phyloP scores from a whole-genome alignment of 345 rosid genomes.

The Populus euphratica region DNA sequence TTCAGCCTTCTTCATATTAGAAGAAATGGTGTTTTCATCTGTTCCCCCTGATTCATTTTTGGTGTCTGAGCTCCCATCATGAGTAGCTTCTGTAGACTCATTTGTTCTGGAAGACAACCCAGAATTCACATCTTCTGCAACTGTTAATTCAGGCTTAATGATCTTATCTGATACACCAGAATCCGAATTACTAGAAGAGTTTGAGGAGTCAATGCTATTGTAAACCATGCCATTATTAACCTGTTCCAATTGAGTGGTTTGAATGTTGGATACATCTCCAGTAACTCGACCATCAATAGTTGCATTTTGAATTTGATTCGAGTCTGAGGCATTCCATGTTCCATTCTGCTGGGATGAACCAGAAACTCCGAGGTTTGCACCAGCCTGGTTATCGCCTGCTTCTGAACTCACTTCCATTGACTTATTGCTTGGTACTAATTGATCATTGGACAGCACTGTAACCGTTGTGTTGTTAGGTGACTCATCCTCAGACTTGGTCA shows the following conservation, averaged over 20 bases:
- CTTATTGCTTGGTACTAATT: conserved; percentile 14
- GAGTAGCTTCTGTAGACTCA: conserved; percentile 25
- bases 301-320: conserved; percentile 25
- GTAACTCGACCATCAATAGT: conserved; percentile 24
- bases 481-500: conserved; percentile 15
- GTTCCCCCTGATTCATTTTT: conserved; percentile 27
- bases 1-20: conserved; percentile 16
- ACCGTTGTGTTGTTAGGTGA: conserved; percentile 9
- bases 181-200: conserved; percentile 28
- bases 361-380: conserved; percentile 23
- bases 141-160: conserved; percentile 29
- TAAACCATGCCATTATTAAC: conserved; percentile 11
- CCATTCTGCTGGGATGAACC: conserved; percentile 34
- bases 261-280: conserved; percentile 25
- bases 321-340: conserved; percentile 17
- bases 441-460: conserved; percentile 7
- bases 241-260: conserved; percentile 24
- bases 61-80: conserved; percentile 14
- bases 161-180: conserved; percentile 22
- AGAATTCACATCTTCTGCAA: conserved; percentile 32
- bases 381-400: conserved; percentile 21
- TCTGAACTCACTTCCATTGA: conserved; percentile 32
- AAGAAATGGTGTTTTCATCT: conserved; percentile 30
- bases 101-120: conserved; percentile 28
- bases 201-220: conserved; percentile 22